These are phyloP conservation scores for Fomitopsis palustris DNA, from an alignment of 1,284 basidiomycete genomes.

Conservation along the genomic window DNA sequence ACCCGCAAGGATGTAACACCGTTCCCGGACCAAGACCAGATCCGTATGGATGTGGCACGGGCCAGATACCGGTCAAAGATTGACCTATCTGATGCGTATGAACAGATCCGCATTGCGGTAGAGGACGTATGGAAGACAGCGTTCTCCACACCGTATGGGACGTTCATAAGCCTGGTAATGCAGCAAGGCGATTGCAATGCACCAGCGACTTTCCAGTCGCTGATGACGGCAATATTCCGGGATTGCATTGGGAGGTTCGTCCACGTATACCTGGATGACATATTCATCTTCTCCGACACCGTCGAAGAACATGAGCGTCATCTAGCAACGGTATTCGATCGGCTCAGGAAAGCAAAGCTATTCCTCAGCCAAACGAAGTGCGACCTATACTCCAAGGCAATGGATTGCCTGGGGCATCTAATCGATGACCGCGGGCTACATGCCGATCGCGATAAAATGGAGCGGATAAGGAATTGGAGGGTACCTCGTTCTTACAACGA, in stretches of 20 bases:
- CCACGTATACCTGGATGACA: constrained; percentile 33
- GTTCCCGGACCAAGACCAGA: no score
- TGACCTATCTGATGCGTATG: constrained; percentile 29
- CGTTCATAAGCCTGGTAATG: no score
- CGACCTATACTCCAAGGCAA: constrained; percentile 15
- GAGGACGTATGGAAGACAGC: constrained; percentile 6
- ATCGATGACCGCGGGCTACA: constrained; percentile 29
- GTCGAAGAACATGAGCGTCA: constrained; percentile 27
- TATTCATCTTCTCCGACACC: constrained; percentile 28
- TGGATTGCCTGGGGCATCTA: constrained; percentile 28
- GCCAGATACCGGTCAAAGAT: no score
- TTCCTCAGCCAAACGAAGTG: no score
- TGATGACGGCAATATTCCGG: constrained; percentile 31
- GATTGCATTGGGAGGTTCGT: constrained; percentile 26
- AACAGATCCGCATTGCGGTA: constrained; percentile 8
- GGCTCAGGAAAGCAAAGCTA: no score
- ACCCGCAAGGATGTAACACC: constrained; percentile 27
- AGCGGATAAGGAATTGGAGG: constrained; percentile 15
- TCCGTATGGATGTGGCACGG: no score
- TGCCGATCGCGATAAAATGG: constrained; percentile 25
- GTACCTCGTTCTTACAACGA: constrained; percentile 30
- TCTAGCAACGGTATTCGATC: constrained; percentile 23
- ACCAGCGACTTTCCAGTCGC: no score
- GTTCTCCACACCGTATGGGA: no score
- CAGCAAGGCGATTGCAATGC: no score